phyloP scores from a whole-genome alignment of 139 green algal genomes.

The Yamagishiella unicocca region DNA sequence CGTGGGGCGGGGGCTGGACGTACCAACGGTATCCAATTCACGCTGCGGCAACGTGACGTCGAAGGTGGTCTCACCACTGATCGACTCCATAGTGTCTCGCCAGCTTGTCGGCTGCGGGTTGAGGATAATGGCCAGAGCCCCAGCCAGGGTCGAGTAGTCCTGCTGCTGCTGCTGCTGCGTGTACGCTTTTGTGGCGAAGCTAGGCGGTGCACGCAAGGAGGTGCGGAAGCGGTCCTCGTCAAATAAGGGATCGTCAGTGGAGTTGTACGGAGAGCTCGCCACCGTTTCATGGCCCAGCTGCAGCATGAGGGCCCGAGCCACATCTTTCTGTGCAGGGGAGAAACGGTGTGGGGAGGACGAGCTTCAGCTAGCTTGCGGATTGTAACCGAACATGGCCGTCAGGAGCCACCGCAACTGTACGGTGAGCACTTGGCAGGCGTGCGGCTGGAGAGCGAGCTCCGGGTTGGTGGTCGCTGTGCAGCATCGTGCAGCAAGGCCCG shows the following conservation, averaged over 20 bases:
- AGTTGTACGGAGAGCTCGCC: background rate
- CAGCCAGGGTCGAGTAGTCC: constrained; percentile 10
- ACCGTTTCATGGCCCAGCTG: constrained; percentile 19
- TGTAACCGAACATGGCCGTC: background rate
- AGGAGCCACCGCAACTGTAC: background rate
- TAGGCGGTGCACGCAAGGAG: too few relatives aligned
- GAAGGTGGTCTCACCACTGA: background rate
- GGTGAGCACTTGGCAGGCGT: background rate
- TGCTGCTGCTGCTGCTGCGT: constrained; percentile 7
- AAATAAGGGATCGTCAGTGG: background rate
- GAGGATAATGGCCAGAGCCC: constrained; percentile 7
- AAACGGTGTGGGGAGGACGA: background rate
- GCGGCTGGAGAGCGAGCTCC: too few relatives aligned
- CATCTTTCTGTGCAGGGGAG: constrained; percentile 12
- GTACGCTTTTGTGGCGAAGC: background rate
- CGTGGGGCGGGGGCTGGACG: background rate
- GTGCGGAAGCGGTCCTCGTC: background rate
- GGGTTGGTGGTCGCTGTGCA: too few relatives aligned
- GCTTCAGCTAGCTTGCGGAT: background rate
- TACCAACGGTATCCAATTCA: background rate
- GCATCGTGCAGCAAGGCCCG: too few relatives aligned
- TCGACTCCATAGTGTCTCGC: background rate
- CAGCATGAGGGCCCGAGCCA: constrained; percentile 13
- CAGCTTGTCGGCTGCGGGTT: background rate
- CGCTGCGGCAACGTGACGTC: background rate